Conservation (phyloP, 2,329 filamentous ascomycete species). For the Cladosporium velox region DNA sequence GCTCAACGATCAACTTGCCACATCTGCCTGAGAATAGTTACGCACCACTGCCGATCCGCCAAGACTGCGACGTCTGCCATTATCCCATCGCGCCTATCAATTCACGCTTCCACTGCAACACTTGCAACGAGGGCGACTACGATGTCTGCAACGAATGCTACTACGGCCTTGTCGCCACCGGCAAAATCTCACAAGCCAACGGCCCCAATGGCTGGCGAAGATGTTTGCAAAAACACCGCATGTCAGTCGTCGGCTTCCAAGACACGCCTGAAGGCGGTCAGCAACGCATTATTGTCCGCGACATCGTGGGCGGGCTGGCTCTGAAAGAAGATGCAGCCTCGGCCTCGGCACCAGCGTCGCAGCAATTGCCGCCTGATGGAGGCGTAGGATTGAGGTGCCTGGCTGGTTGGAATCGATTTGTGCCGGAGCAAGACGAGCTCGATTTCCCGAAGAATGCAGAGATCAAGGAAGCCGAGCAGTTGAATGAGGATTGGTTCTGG, state of each 20-base stretch:
- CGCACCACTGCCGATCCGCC: constrained; percentile 63
- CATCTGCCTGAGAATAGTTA: constrained; percentile 45
- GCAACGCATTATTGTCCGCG: constrained; percentile 66
- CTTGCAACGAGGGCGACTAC: constrained; percentile 79
- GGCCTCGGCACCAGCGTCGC: not conserved
- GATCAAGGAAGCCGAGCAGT: constrained; percentile 78
- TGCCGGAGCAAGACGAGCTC: constrained; percentile 71
- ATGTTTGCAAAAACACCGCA: constrained; percentile 78
- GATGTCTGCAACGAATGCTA: constrained; percentile 85
- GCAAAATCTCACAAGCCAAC: constrained; percentile 71
- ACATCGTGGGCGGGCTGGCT: constrained; percentile 75
- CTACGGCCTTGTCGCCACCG: constrained; percentile 61
- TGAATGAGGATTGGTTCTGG: constrained; percentile 89
- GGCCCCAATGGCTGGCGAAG: constrained; percentile 80
- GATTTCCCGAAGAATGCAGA: constrained; percentile 82
- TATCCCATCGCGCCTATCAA: constrained; percentile 69
- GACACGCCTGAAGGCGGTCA: constrained; percentile 65
- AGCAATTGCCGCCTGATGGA: constrained; percentile 62
- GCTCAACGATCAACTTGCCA: constrained; percentile 30
- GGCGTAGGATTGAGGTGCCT: constrained; percentile 65
- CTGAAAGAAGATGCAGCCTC: constrained; percentile 53
- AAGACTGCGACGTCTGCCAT: constrained; percentile 79
- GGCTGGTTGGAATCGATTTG: constrained; percentile 79
- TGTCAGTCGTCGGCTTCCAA: constrained; percentile 77
- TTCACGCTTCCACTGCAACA: constrained; percentile 76